Conservation (phyloP, 768 basidiomycete genomes). For the Phanerochaete sordida region DNA sequence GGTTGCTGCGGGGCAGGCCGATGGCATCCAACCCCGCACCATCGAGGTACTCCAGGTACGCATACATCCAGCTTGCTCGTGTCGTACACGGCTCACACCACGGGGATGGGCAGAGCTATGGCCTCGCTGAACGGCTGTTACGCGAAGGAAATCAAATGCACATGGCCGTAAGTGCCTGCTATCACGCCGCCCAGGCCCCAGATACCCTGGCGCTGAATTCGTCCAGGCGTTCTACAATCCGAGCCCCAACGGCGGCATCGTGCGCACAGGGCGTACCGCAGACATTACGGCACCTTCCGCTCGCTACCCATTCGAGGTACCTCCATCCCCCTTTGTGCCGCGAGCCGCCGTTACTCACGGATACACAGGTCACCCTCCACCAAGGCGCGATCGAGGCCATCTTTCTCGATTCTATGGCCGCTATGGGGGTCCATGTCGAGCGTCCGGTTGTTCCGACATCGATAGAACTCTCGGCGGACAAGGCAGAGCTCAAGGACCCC, state of each 20-base stretch:
- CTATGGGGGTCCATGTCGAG: slow-evolving; percentile 44
- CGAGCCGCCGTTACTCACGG: not conserved
- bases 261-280: slow-evolving; percentile 60
- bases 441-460: slow-evolving; percentile 48
- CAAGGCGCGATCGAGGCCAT: slow-evolving; percentile 63
- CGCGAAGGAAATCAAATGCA: slow-evolving; percentile 68
- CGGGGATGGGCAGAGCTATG: slow-evolving; percentile 56
- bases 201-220: not conserved
- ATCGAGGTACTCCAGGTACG: slow-evolving; percentile 47
- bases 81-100: not conserved
- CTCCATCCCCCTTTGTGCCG: not conserved
- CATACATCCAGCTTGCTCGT: not conserved
- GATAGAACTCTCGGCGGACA: slow-evolving; percentile 42
- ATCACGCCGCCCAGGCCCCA: not conserved
- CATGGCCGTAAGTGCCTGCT: slow-evolving; percentile 48
- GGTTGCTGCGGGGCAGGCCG: slow-evolving; percentile 48
- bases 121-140: slow-evolving; percentile 61
- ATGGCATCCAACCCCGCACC: slow-evolving; percentile 54
- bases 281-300: slow-evolving; percentile 62
- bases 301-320: slow-evolving; percentile 69
- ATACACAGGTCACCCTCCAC: slow-evolving; percentile 48
- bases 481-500: slow-evolving; percentile 38
- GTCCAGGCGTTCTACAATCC: slow-evolving; percentile 75
- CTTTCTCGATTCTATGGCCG: slow-evolving; percentile 52
- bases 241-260: slow-evolving; percentile 53